Evolutionary conservation across 768 basidiomycete genomes (phyloP).

Genomic region (Naganishia antarctica): DNA sequence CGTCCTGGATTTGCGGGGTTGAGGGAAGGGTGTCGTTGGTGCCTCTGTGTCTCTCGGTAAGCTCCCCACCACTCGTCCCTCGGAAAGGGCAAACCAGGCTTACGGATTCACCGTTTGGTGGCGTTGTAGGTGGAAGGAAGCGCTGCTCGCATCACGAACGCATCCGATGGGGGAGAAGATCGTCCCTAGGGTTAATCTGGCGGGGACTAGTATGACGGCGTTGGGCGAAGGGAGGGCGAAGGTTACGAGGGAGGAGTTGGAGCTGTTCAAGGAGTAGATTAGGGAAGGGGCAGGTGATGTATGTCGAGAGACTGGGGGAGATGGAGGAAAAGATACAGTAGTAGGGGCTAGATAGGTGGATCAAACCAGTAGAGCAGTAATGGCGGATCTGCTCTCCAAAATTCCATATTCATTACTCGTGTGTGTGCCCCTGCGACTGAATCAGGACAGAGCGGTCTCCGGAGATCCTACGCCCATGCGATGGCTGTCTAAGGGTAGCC

Average conservation of each 20-base stretch:
- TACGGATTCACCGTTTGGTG: neutral
- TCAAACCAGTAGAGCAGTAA: too few relatives aligned
- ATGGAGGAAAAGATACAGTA: too few relatives aligned
- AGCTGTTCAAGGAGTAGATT: slow-evolving; percentile 33
- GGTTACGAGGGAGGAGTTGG: slow-evolving; percentile 42
- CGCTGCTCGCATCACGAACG: slow-evolving; percentile 19
- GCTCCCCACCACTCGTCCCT: neutral
- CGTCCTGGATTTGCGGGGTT: slow-evolving; percentile 40
- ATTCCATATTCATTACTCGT: too few relatives aligned
- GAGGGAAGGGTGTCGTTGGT: slow-evolving; percentile 48
- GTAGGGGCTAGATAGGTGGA: too few relatives aligned
- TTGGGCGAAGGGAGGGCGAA: slow-evolving; percentile 29
- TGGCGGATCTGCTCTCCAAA: too few relatives aligned
- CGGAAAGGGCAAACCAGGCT: neutral
- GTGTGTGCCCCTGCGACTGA: too few relatives aligned
- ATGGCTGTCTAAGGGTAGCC: too few relatives aligned
- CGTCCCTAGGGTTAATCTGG: slow-evolving; percentile 36
- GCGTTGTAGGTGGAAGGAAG: slow-evolving; percentile 44
- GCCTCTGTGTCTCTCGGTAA: slow-evolving; percentile 46
- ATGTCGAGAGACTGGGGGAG: too few relatives aligned
- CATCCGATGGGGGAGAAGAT: slow-evolving; percentile 16
- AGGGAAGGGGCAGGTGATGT: too few relatives aligned
- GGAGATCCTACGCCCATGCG: too few relatives aligned
- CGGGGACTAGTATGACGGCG: slow-evolving; percentile 38
- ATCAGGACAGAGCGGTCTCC: too few relatives aligned